Base-by-base conservation (phyloP, 306 rosid species). In the Cotoneaster glaucophyllus region DNA sequence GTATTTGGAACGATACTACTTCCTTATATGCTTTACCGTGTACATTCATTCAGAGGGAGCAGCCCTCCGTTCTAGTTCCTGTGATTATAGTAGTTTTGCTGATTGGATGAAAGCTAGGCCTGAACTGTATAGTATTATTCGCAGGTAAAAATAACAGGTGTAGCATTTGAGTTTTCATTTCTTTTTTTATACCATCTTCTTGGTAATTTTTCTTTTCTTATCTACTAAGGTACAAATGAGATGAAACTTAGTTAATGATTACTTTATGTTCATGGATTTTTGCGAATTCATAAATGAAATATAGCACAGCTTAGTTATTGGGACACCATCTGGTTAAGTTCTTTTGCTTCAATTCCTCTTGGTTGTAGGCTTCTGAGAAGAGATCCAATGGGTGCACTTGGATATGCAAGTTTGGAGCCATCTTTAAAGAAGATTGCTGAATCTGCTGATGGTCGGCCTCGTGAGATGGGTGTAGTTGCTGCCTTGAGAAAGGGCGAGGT, bases 311-410 rank as follows among this genome's bases (percentile, higher is more conserved):
- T 59, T 25, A 25, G 18, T 25, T 25, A 59, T 12, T 5, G 32
- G 32, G 62, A 65, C 64, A 37, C 13, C 62, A 62, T 82, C 79
- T 65, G 65, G 44, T 77, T 44, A 58, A 57, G 45, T 79, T 5
- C 10, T 21, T 43, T 76, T 48, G n/a, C 73, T 75, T 78, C n/a
- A 67, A 69, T 74, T 70, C 39, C 71, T 77, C 72, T n/a, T 66
- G 26, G 73, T 77, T 72, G 82, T 82, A 93, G 98, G 87, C 82
- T 90, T 74, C 88, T 93, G 52, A 86, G 98, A 85, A 90, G 98
- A 87, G 84, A 93, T 87, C 96, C 96, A 79, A 93, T 89, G 98
- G 96, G 98, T 81, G 98, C 98, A 41, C 96, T 93, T 82, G 98
- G 96, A 79, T 87, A 90, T 88, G 88, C 93, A 65, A 80, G 84